Conservation (phyloP, 768 basidiomycete genomes). For the Leccinellum rugosiceps region DNA sequence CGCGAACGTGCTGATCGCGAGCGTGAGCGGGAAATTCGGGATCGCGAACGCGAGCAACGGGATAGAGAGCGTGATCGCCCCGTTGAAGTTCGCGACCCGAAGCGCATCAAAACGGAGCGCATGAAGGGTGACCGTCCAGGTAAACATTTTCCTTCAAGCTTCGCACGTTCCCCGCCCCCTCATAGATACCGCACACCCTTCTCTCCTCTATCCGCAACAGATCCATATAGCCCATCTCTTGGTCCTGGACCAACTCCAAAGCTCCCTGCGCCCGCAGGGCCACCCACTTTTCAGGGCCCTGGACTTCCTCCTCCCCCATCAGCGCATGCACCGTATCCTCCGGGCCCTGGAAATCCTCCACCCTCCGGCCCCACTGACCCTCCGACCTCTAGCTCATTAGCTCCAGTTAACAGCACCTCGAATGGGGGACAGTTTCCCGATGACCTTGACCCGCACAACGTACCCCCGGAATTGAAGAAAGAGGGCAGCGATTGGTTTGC, state of each 20-base stretch:
- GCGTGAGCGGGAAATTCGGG: slow-evolving; percentile 36
- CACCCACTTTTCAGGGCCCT: slow-evolving; percentile 34
- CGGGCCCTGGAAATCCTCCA: slow-evolving; percentile 33
- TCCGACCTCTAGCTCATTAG: slow-evolving; percentile 22
- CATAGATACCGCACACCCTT: slow-evolving; percentile 28
- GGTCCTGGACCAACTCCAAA: slow-evolving; percentile 42
- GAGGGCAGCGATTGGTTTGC: slow-evolving; percentile 89
- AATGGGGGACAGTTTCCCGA: slow-evolving; percentile 34
- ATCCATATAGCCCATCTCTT: slow-evolving; percentile 34
- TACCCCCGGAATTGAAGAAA: slow-evolving; percentile 39
- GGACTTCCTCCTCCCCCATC: slow-evolving; percentile 36
- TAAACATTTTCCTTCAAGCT: slow-evolving; percentile 29
- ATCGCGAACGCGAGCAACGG: slow-evolving; percentile 35
- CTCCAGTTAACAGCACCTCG: slow-evolving; percentile 25
- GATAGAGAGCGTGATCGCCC: slow-evolving; percentile 48
- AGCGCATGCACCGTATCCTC: slow-evolving; percentile 29
- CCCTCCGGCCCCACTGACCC: slow-evolving; percentile 29
- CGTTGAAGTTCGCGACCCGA: slow-evolving; percentile 51
- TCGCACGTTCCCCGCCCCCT: slow-evolving; percentile 31
- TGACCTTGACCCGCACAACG: slow-evolving; percentile 32
- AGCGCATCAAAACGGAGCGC: slow-evolving; percentile 56
- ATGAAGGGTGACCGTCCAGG: slow-evolving; percentile 44
- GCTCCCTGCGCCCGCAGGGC: slow-evolving; percentile 26
- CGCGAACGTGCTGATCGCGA: slow-evolving; percentile 39
- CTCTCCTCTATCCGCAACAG: slow-evolving; percentile 28